Conservation (phyloP, 2,329 filamentous ascomycete species). For the Claviceps sp. region DNA sequence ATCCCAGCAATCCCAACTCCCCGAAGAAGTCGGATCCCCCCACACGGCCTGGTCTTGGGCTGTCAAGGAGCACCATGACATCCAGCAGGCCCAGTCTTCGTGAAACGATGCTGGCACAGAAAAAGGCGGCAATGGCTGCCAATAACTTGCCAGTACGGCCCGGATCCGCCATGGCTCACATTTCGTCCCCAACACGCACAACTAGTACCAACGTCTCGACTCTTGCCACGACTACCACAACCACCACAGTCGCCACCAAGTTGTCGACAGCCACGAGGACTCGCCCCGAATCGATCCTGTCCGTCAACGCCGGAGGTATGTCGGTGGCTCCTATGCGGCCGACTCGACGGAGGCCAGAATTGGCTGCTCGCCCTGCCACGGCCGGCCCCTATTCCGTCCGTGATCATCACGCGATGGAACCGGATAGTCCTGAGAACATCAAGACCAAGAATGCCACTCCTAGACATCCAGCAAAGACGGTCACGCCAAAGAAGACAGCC, state of each 20-base stretch:
- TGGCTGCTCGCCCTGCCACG: conserved; percentile 46
- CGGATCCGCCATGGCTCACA: conserved; percentile 50
- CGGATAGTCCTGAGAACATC: conserved; percentile 31
- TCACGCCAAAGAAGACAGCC: conserved; percentile 38
- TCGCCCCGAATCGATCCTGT: conserved; percentile 30
- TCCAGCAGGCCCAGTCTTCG: conserved; percentile 54
- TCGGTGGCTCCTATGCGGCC: conserved; percentile 52
- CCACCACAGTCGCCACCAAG: conserved; percentile 14
- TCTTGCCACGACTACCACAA: conserved; percentile 8
- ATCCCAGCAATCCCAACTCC: conserved; percentile 67
- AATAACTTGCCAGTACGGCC: conserved; percentile 41
- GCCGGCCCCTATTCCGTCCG: conserved; percentile 53
- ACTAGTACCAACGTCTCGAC: conserved; percentile 19
- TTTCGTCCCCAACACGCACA: conserved; percentile 35
- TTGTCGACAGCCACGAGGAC: conserved; percentile 22
- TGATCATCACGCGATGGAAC: conserved; percentile 26
- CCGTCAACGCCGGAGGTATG: conserved; percentile 40
- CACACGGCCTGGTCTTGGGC: conserved; percentile 42
- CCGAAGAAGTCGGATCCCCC: conserved; percentile 35
- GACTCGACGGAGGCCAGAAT: conserved; percentile 42
- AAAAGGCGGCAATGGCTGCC: conserved; percentile 42
- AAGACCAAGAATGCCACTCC: conserved; percentile 35
- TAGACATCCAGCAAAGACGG: conserved; percentile 26
- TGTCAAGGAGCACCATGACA: conserved; percentile 49
- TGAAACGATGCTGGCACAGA: conserved; percentile 75